Base-by-base conservation (phyloP, 257 asterid genomes). In the Thymus mandschuricus region DNA sequence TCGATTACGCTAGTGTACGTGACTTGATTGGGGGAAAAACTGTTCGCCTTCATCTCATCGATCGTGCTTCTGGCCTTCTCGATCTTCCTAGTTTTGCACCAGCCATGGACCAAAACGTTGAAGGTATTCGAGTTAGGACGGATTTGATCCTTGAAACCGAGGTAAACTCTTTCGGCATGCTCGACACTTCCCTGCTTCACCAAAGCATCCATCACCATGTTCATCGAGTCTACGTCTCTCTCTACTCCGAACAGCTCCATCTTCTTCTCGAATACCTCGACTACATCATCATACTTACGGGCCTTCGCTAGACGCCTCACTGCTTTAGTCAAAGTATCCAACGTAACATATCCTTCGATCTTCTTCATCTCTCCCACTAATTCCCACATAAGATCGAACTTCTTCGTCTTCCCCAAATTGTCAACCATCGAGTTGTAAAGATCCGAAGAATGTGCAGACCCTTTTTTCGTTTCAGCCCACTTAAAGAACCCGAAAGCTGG, bases 181-280 rank as follows among this genome's bases (percentile, higher is more conserved):
- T 95, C 99, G 13, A 92, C 90, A 10, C 95, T 84, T 58, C 90
- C 88, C 45, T 80, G 77, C 79, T 89, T 95, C 72, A 88, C 85
- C 78, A 92, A 76, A 5, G 91, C 74, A 86, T 85, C 89, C 69
- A 89, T 64, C 73, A 95, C 69, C 34, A 63, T 15, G 71, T 86
- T 95, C 85, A 92, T 27, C 35, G 80, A 69, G 9, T 33, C 49
- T 49, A 71, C 33, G 78, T 88, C 91, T 79, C 71, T 83, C 52
- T 74, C 60, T 10, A 92, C 56, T 40, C 96, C 89, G 46, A 60
- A 88, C 3, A 13, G 54, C 57, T 86, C 87, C 76, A 86, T 69
- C 68, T 41, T 80, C 77, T 67, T 54, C 41, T 38, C 41, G 52
- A 92, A 86, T 31, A 77, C 87, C 56, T 68, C 81, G 13, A 89